Base-by-base conservation (phyloP, 2,329 filamentous ascomycete genomes). In the Cryphonectria carpinicola region DNA sequence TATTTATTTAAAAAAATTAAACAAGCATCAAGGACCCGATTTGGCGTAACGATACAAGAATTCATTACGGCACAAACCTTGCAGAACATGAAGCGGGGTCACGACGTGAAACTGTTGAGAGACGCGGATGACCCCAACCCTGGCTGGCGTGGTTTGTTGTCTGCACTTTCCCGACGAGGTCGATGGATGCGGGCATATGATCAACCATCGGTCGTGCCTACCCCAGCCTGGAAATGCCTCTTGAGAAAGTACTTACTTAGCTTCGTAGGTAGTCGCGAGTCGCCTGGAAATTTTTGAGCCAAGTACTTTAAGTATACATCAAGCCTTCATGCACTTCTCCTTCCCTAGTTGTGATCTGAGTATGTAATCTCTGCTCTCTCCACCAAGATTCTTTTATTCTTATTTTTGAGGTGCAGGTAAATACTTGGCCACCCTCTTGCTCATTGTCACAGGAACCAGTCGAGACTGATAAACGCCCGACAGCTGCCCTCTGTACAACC, bases 161-260 rank as follows among this genome's bases (percentile, higher is more conserved):
- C 54, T 66, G 65, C 65, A 60, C 35, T 46, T 54, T 32, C 37
- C 54, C 43, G 22, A 17, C 52, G 46, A 37, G 8, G 41, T 28
- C 28, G 37, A 25, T 35, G 49, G 65, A 14, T 35, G 35, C 28
- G 19, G 28, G 17, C 54, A 46, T 28, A 61, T 67, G 54, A 60
- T 37, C 39, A 39, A 32, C 22, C 22, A 17, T 41, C 13, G 13
- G 11, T 28, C 17, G n/a, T 17, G 22, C 3, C 56, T 49, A 7
- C 46, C 19, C 19, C n/a, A n/a, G 19, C 46, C 19, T 58, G 10
- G n/a, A 32, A 32, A 58, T 58, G 25, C 54, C 54, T 32, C 54
- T 14, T 39, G 46, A 52, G 2, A 10, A 52, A 52, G 19, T 39
- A 39, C 43, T 49, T 22, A 22, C 22, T 49, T 49, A 7, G 22